phyloP scores from a whole-genome alignment of 768 basidiomycete species.

The Hygrophorus pudorinus region DNA sequence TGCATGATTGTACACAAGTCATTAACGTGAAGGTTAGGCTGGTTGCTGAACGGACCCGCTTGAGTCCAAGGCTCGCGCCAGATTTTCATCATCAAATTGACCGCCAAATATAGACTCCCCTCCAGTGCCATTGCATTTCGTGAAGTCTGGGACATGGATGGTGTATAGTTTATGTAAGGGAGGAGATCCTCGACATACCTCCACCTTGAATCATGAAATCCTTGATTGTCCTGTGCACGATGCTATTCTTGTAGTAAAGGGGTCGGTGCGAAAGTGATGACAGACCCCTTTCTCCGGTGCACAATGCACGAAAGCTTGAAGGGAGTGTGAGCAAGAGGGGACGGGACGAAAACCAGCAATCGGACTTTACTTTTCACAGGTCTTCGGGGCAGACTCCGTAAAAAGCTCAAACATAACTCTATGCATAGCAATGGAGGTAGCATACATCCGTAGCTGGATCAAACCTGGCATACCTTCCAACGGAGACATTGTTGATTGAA shows the following conservation, averaged over 20 bases:
- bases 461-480: slow-evolving; percentile 41
- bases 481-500: slow-evolving; percentile 33
- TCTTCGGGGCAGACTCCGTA: slow-evolving; percentile 63
- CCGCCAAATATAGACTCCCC: slow-evolving; percentile 77
- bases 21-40: neutral
- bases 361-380: slow-evolving; percentile 61
- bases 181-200: slow-evolving; percentile 33
- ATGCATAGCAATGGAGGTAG: slow-evolving; percentile 4
- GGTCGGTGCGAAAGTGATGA: slow-evolving; percentile 54
- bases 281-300: slow-evolving; percentile 78
- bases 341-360: neutral
- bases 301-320: slow-evolving; percentile 79
- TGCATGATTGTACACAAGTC: neutral
- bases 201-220: slow-evolving; percentile 78
- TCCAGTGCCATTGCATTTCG: slow-evolving; percentile 68
- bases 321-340: slow-evolving; percentile 6
- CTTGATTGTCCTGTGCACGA: slow-evolving; percentile 70
- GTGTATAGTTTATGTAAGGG: neutral
- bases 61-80: slow-evolving; percentile 50
- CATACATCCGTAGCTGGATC: neutral
- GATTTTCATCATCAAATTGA: slow-evolving; percentile 70
- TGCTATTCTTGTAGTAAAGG: slow-evolving; percentile 74
- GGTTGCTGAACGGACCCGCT: slow-evolving; percentile 24
- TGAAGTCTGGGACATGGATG: slow-evolving; percentile 47
- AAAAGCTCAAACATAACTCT: slow-evolving; percentile 73